Base-by-base conservation (phyloP, 2,329 filamentous ascomycete species). In the Monosporascus sp. region DNA sequence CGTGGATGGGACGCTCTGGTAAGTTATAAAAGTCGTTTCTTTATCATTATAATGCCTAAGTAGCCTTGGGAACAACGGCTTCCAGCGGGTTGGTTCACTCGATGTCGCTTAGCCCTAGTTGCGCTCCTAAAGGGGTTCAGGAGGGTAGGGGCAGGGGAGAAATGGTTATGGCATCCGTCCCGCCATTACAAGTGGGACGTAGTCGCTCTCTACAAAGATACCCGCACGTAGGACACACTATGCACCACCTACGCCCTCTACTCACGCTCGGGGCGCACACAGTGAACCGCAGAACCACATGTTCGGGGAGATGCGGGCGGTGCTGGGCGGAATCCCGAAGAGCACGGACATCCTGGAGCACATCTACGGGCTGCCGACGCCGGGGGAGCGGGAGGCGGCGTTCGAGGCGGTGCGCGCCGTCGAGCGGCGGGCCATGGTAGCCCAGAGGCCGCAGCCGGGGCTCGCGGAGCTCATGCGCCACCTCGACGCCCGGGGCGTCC, bases 1-100 rank as follows among this genome's bases (percentile, higher is more conserved):
- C 72, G 89, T 99, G 58, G 93, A 99, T 70, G 93, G 93, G 3
- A 99, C 93, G 24, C 72, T 97, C 55, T 97, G 88, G 92, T 95
- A 72, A 73, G 85, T 76, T 20, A 41, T 37, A 52, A 43, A 14
- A 24, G 18, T 3, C 11, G 51, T 48, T 49, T 48, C 24, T 20
- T 52, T 55, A 17, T 7, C 20, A 17, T 44, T 35, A 35, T 31
- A 14, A 35, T 5, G 31, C 11, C 11, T 14, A 35, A 14, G 31
- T 35, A 35, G 31, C 14, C 31, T 35, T 35, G 27, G 9, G 9
- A 5, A 4, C 9, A 11, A 31, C 11, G 27, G 9, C 27, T 9
- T 31, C 27, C 27, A 5, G 31, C 11, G 9, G 31, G 9, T 35
- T 14, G 31, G 1, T 35, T 35, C 31, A 14, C 11, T 35, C 3